A percentile compares a stretch with the other conserved stretches of the same genome.
These are phyloP conservation scores for Phytophthora tubulina DNA, from an alignment of 352 stramenopile genomes.

Conservation along the genomic window DNA sequence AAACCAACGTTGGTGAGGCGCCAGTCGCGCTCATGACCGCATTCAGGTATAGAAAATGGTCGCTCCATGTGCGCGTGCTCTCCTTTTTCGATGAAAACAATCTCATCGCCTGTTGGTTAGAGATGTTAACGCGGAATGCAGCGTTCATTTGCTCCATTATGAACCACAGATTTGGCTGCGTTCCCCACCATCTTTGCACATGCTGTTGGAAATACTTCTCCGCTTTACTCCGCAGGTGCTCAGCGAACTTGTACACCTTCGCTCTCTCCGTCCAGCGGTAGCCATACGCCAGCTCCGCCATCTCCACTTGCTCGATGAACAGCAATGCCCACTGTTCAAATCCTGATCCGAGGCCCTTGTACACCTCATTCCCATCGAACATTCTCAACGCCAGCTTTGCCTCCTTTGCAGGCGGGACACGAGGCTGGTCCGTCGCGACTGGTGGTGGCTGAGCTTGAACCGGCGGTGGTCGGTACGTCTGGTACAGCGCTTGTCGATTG, in stretches of 20 bases:
- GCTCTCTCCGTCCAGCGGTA: conserved; percentile 2
- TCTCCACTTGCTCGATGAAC: conserved; percentile 17
- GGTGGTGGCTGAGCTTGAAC: background rate
- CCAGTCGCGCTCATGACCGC: background rate
- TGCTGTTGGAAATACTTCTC: conserved; percentile 18
- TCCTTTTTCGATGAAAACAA: conserved; percentile 4
- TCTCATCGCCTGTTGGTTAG: conserved; percentile 7
- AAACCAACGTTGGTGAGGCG: background rate
- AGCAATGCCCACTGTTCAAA: conserved; percentile 19
- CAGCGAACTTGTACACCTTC: conserved; percentile 17
- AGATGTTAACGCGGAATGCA: conserved; percentile 10
- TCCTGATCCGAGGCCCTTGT: conserved; percentile 2
- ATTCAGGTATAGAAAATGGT: conserved; percentile 19
- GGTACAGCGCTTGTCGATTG: background rate
- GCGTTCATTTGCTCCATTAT: conserved; percentile 13
- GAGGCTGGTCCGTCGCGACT: background rate
- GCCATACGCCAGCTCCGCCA: conserved; percentile 1
- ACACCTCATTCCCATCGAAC: conserved; percentile 9
- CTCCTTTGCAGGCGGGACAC: background rate
- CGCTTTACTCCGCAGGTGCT: conserved; percentile 5
- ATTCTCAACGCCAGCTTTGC: background rate
- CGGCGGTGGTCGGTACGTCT: background rate
- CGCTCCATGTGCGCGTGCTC: conserved; percentile 2
- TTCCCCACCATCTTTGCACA: conserved; percentile 7
- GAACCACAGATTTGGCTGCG: conserved; percentile 13